Base-by-base conservation (phyloP, 352 stramenopile genomes). In the Phytophthora idaei region DNA sequence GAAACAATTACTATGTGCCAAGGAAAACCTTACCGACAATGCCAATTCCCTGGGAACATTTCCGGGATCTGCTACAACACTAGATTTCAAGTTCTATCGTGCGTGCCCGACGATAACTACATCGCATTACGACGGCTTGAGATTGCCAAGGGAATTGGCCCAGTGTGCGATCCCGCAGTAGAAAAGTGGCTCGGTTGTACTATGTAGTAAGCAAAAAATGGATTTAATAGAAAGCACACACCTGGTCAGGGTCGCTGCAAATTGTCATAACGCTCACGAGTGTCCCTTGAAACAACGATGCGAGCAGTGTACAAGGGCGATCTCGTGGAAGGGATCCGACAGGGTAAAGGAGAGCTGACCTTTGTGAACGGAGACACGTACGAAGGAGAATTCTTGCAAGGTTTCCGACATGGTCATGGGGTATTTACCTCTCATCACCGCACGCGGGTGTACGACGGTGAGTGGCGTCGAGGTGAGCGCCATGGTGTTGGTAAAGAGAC, bases 321-420 rank as follows among this genome's bases (percentile, higher is more conserved):
- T 14, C 34, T 84, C 17, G 78, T 80, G 2, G 78, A 85, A 37
- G 80, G 80, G 32, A 77, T 90, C 28, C 80, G 82, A 8, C 78
- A 90, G 14, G 82, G 80, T 15, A 61, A 64, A 32, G 84, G 84
- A 8, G 68, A 70, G 51, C 59, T 93, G 4, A 69, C 74, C 32
- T 93, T 93, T 45, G 67, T 64, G 4, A 93, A 91, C 41, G 84
- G 80, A 21, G 84, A 93, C 51, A 67, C 61, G 34, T 93, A 90
- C 61, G 78, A 86, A 27, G 84, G 84, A n/a, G 69, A 73, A n/a
- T 93, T 93, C 51, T 37, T 51, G 1, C 61, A 83, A 28, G 84
- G 84, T 4, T 91, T 89, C 34, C 75, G 84, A 45, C 69, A 91
- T 25, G 84, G 84, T 3, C 64, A 57, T 31, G 84, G 84, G 3